A percentile compares a stretch with the other conserved stretches of the same genome.
Evolutionary conservation across 306 rosid species (phyloP).

Genomic region (Fagus crenata): DNA sequence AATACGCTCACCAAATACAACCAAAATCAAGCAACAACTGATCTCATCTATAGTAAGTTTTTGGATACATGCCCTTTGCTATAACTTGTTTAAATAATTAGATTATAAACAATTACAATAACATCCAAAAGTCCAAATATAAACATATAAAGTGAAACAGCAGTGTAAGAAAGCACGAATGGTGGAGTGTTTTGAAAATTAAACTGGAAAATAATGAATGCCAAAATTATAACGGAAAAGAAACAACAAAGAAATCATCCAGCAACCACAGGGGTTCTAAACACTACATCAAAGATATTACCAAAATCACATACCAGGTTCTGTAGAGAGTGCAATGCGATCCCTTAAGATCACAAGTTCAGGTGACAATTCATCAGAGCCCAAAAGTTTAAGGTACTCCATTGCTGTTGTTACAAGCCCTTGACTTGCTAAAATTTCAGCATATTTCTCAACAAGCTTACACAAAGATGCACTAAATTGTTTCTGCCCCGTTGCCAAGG

Average conservation of each 20-base stretch:
- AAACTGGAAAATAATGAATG: slow-evolving; percentile 7
- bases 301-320: slow-evolving; percentile 58
- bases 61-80: not conserved
- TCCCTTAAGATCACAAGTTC: slow-evolving; percentile 82
- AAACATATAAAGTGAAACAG: not conserved
- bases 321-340: slow-evolving; percentile 70
- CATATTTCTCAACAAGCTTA: slow-evolving; percentile 98
- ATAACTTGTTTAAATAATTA: not conserved
- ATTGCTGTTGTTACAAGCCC: slow-evolving; percentile 82
- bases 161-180: not conserved
- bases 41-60: not conserved
- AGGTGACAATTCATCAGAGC: slow-evolving; percentile 85
- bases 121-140: not conserved
- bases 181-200: not conserved
- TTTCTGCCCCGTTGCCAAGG: slow-evolving; percentile 95
- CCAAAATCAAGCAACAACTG: not conserved
- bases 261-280: slow-evolving; percentile 1
- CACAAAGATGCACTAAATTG: slow-evolving; percentile 87
- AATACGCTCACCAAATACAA: not conserved
- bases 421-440: slow-evolving; percentile 96
- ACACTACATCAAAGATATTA: slow-evolving; percentile 13
- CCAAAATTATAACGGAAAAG: not conserved
- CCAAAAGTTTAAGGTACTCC: slow-evolving; percentile 91
- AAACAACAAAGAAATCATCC: not conserved
- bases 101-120: not conserved